Percentiles rank a stretch among this genome's conserved stretches.
phyloP scores from a whole-genome alignment of 331 rosid species.

The Malus hybrid region DNA sequence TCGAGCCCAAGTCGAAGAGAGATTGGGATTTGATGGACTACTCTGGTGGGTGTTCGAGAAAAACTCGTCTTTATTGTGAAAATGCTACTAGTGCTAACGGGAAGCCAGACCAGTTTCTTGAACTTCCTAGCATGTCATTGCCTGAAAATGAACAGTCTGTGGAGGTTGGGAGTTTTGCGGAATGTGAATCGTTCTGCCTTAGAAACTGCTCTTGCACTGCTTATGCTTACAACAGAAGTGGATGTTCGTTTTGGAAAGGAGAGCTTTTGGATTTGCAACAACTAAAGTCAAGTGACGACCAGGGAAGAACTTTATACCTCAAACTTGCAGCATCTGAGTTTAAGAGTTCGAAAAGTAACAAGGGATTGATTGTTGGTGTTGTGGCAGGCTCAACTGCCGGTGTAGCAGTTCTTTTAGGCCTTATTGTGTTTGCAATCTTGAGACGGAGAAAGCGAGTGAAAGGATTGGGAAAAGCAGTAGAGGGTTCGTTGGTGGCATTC shows the following conservation, averaged over 20 bases:
- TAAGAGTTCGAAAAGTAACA: neutral
- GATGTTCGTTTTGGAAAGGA: constrained; percentile 27
- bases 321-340: constrained; percentile 48
- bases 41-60: constrained; percentile 32
- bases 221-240: constrained; percentile 16
- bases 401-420: constrained; percentile 23
- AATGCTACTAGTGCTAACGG: neutral
- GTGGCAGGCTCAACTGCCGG: constrained; percentile 23
- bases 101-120: constrained; percentile 14
- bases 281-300: neutral
- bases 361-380: constrained; percentile 23
- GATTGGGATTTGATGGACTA: constrained; percentile 21
- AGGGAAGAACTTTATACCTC: constrained; percentile 19
- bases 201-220: constrained; percentile 28
- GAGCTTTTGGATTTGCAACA: constrained; percentile 22
- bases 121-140: neutral
- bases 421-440: constrained; percentile 23
- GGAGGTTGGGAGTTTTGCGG: constrained; percentile 3
- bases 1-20: constrained; percentile 5
- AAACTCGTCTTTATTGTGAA: constrained; percentile 9
- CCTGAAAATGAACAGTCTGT: constrained; percentile 3
- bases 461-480: constrained; percentile 39
- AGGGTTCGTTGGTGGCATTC: constrained; percentile 72
- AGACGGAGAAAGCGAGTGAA: constrained; percentile 31
- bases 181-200: constrained; percentile 26